These are phyloP conservation scores for Fusarium humuli DNA, from an alignment of 2,329 filamentous ascomycete species.

Conservation along the genomic window DNA sequence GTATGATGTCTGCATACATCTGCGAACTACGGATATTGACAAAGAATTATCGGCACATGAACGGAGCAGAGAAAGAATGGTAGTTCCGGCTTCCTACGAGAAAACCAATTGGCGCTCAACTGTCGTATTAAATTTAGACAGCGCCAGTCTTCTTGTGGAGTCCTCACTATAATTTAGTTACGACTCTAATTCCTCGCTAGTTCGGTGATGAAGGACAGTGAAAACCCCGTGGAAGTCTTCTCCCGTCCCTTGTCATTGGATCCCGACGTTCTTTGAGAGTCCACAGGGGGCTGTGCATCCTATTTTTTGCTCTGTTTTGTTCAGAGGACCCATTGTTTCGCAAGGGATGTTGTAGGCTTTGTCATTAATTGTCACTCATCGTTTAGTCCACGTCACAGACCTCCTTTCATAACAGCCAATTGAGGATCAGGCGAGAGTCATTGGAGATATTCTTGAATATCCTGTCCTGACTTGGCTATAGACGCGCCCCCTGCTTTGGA, in stretches of 20 bases:
- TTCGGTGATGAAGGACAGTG: conserved; percentile 12
- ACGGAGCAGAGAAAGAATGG: neutral
- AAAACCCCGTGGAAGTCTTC: neutral
- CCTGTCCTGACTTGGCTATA: neutral
- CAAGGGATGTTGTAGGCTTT: conserved; percentile 26
- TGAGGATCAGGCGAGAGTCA: conserved; percentile 35
- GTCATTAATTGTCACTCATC: conserved; percentile 32
- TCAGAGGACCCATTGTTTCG: conserved; percentile 28
- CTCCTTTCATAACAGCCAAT: conserved; percentile 41
- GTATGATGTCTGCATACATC: neutral
- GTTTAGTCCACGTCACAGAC: conserved; percentile 43
- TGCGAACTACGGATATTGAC: neutral
- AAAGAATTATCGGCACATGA: neutral
- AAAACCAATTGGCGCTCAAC: conserved; percentile 2
- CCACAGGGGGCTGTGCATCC: conserved; percentile 32
- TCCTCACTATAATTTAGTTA: conserved; percentile 29
- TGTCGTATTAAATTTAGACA: conserved; percentile 33
- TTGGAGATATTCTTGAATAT: conserved; percentile 12
- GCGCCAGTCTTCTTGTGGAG: conserved; percentile 4
- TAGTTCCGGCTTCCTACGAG: neutral
- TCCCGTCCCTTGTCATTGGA: conserved; percentile 26
- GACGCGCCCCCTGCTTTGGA: conserved; percentile 10
- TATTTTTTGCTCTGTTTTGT: conserved; percentile 18
- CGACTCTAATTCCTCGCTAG: conserved; percentile 37
- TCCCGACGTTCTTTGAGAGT: conserved; percentile 12